Conservation (phyloP, 2,329 filamentous ascomycete genomes). For the Claviceps sp. region DNA sequence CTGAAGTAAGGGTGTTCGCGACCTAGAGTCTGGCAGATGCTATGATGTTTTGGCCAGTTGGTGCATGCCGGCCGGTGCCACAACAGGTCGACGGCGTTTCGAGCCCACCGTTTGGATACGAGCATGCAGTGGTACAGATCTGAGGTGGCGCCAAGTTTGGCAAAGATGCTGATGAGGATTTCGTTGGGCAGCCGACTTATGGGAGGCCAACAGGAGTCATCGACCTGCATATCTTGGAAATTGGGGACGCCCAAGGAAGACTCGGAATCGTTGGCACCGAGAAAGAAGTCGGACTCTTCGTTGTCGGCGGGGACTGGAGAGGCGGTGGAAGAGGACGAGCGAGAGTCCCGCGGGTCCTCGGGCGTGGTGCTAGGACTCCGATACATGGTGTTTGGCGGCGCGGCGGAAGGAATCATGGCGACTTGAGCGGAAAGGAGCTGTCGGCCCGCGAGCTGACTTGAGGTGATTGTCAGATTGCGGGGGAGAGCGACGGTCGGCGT, state of each 20-base stretch:
- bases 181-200: slow-evolving; percentile 82
- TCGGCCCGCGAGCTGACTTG: not conserved
- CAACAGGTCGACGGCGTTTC: slow-evolving; percentile 80
- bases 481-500: not conserved
- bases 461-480: not conserved
- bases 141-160: slow-evolving; percentile 59
- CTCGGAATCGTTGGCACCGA: slow-evolving; percentile 78
- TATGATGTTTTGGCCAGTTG: slow-evolving; percentile 68
- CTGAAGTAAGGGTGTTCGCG: slow-evolving; percentile 66
- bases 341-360: slow-evolving; percentile 36
- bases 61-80: slow-evolving; percentile 93
- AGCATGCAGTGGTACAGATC: slow-evolving; percentile 84
- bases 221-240: slow-evolving; percentile 59
- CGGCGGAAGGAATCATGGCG: slow-evolving; percentile 9
- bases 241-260: slow-evolving; percentile 78
- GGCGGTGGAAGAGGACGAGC: slow-evolving; percentile 55
- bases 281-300: slow-evolving; percentile 89
- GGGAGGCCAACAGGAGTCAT: slow-evolving; percentile 58
- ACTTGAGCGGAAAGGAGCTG: not conserved
- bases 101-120: slow-evolving; percentile 87
- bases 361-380: slow-evolving; percentile 7
- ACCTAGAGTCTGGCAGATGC: slow-evolving; percentile 66
- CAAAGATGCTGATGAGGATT: slow-evolving; percentile 85
- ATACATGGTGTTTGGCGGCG: slow-evolving; percentile 9
- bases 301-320: slow-evolving; percentile 66